A percentile compares a stretch with the other conserved stretches of the same genome.
Conservation (phyloP, 768 basidiomycete genomes). For the Lactarius quietus region DNA sequence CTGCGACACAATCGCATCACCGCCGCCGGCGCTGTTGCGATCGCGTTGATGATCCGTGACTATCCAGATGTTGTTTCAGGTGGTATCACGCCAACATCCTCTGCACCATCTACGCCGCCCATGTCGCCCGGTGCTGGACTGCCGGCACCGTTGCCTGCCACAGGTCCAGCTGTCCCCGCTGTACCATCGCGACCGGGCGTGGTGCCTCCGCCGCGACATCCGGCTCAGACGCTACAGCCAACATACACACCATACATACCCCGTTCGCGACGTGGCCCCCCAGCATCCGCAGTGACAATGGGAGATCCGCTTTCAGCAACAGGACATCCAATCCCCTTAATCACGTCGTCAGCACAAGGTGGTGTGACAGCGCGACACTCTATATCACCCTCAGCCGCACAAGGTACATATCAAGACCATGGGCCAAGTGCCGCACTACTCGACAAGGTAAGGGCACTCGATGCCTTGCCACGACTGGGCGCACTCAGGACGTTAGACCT, state of each 20-base stretch:
- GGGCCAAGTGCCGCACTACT: conserved; percentile 74
- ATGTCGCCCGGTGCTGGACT: conserved; percentile 34
- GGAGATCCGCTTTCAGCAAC: conserved; percentile 39
- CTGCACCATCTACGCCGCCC: conserved; percentile 29
- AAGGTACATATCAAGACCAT: conserved; percentile 29
- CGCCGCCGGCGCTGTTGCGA: conserved; percentile 79
- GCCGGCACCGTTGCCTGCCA: conserved; percentile 33
- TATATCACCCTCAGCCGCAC: conserved; percentile 26
- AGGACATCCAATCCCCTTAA: conserved; percentile 59
- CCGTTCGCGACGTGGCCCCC: conserved; percentile 48
- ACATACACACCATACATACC: conserved; percentile 86
- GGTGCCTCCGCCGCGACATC: conserved; percentile 49
- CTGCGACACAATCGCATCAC: conserved; percentile 86
- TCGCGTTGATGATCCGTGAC: conserved; percentile 95
- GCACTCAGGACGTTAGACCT: conserved; percentile 86
- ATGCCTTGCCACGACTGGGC: conserved; percentile 81
- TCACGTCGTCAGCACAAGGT: conserved; percentile 53
- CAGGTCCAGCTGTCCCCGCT: conserved; percentile 35
- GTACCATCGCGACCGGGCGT: conserved; percentile 38
- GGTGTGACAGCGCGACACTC: conserved; percentile 48
- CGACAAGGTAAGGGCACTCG: conserved; percentile 87
- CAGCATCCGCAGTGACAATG: conserved; percentile 28
- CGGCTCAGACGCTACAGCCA: conserved; percentile 52
- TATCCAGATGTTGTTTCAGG: conserved; percentile 74
- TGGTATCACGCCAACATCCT: conserved; percentile 29